Evolutionary conservation across 345 rosid species (phyloP).

Genomic region (Eucalyptus viminalis): DNA sequence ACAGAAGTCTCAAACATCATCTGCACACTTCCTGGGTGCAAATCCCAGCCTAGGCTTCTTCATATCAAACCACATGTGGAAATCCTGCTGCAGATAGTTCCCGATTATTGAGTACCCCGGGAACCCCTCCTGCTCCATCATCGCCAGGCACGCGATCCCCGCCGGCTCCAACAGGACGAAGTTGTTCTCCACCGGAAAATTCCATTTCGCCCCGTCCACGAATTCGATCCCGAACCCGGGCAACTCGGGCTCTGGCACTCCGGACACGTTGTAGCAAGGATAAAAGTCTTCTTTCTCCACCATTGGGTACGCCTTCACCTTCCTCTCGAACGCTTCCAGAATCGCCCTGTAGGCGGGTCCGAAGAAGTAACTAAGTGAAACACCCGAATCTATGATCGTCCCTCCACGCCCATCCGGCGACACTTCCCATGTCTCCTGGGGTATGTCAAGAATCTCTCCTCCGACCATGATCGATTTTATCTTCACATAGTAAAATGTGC

Average conservation of each 20-base stretch:
- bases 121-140: slow-evolving; percentile 34
- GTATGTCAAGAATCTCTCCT: slow-evolving; percentile 50
- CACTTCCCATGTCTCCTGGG: slow-evolving; percentile 60
- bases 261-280: slow-evolving; percentile 76
- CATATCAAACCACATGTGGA: slow-evolving; percentile 66
- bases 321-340: slow-evolving; percentile 45
- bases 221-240: slow-evolving; percentile 63
- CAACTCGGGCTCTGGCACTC: slow-evolving; percentile 32
- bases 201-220: slow-evolving; percentile 67
- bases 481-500: slow-evolving; percentile 67
- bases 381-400: slow-evolving; percentile 80
- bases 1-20: slow-evolving; percentile 14
- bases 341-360: slow-evolving; percentile 60
- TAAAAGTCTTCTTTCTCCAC: slow-evolving; percentile 27
- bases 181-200: slow-evolving; percentile 67
- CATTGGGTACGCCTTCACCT: slow-evolving; percentile 43
- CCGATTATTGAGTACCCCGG: slow-evolving; percentile 70
- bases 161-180: slow-evolving; percentile 31
- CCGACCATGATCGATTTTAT: slow-evolving; percentile 60
- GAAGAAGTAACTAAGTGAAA: slow-evolving; percentile 54
- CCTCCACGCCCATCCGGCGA: slow-evolving; percentile 63
- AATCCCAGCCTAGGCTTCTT: slow-evolving; percentile 71
- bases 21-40: slow-evolving; percentile 57
- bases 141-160: slow-evolving; percentile 63
- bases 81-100: slow-evolving; percentile 85